Percentiles rank a stretch among this genome's conserved stretches.
Evolutionary conservation across 2,329 filamentous ascomycete species (phyloP).

Genomic region (Thermothelomyces thermophilus): DNA sequence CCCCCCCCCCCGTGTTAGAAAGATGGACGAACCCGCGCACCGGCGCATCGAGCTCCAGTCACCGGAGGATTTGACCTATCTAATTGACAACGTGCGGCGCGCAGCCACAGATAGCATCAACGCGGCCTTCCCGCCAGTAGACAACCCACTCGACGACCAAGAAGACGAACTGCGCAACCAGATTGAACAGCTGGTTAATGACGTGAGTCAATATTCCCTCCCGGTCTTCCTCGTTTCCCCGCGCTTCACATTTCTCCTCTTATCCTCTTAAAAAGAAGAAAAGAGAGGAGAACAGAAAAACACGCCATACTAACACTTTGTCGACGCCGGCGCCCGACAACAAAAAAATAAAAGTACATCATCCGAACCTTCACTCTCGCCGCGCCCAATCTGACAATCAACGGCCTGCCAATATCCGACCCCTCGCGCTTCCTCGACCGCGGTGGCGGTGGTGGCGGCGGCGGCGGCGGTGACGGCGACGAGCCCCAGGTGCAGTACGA

Average conservation of each 20-base stretch:
- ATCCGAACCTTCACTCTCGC: slow-evolving; percentile 52
- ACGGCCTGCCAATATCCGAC: slow-evolving; percentile 48
- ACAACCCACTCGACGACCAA: slow-evolving; percentile 37
- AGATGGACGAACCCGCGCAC: slow-evolving; percentile 42
- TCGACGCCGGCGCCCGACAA: not conserved
- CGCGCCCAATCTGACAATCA: slow-evolving; percentile 55
- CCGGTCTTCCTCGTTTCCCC: not conserved
- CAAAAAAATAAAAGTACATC: slow-evolving; percentile 55
- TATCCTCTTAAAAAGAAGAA: too few species aligned
- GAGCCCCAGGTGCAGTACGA: slow-evolving; percentile 41
- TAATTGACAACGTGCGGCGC: slow-evolving; percentile 62
- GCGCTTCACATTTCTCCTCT: not conserved
- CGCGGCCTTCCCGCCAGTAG: slow-evolving; percentile 60
- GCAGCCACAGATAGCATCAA: slow-evolving; percentile 62
- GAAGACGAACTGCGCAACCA: slow-evolving; percentile 52
- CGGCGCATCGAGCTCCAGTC: slow-evolving; percentile 75
- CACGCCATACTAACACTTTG: not conserved
- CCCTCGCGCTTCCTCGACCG: slow-evolving; percentile 32
- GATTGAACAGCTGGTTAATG: slow-evolving; percentile 54
- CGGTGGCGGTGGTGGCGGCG: not conserved
- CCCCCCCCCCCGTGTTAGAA: too few species aligned
- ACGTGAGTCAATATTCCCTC: slow-evolving; percentile 36
- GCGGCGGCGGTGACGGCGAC: slow-evolving; percentile 8
- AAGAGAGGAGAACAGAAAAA: not conserved
- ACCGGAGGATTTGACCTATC: slow-evolving; percentile 64